phyloP scores from a whole-genome alignment of 306 rosid species.

The Prunus armeniaca region DNA sequence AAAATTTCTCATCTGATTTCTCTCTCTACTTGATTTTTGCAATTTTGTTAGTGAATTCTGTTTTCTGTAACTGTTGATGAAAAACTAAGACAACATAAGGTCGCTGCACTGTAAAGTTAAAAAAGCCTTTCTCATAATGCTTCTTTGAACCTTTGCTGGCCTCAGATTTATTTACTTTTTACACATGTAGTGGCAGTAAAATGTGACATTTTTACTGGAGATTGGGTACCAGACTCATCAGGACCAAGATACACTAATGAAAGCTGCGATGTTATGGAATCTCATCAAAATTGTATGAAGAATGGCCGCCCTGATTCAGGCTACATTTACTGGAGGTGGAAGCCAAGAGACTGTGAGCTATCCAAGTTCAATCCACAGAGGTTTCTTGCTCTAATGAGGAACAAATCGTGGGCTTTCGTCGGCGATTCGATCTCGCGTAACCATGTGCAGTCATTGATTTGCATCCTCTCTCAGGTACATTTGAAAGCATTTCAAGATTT shows the following conservation, averaged over 20 bases:
- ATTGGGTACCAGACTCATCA: conserved; percentile 62
- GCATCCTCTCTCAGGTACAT: conserved; percentile 76
- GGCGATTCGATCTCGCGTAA: conserved; percentile 89
- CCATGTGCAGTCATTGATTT: conserved; percentile 74
- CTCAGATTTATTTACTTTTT: background rate
- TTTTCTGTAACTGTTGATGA: too few species aligned
- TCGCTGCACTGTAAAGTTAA: too few species aligned
- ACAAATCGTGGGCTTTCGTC: conserved; percentile 63
- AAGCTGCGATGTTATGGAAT: conserved; percentile 62
- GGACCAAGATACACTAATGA: conserved; percentile 68
- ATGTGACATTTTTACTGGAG: conserved; percentile 75
- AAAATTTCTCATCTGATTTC: too few species aligned
- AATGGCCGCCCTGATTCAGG: conserved; percentile 80
- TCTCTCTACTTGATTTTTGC: too few species aligned
- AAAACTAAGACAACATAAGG: too few species aligned
- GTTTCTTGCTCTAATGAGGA: conserved; percentile 65
- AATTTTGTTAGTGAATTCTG: too few species aligned
- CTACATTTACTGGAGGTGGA: conserved; percentile 80
- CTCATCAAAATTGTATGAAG: conserved; percentile 75
- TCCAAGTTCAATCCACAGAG: conserved; percentile 54
- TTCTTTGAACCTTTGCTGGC: too few species aligned
- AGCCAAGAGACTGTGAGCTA: conserved; percentile 55
- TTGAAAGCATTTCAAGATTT: background rate
- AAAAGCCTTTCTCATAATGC: too few species aligned
- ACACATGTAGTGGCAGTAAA: conserved; percentile 26